Evolutionary conservation across 306 rosid species (phyloP).

Genomic region (Lagenaria siceraria): DNA sequence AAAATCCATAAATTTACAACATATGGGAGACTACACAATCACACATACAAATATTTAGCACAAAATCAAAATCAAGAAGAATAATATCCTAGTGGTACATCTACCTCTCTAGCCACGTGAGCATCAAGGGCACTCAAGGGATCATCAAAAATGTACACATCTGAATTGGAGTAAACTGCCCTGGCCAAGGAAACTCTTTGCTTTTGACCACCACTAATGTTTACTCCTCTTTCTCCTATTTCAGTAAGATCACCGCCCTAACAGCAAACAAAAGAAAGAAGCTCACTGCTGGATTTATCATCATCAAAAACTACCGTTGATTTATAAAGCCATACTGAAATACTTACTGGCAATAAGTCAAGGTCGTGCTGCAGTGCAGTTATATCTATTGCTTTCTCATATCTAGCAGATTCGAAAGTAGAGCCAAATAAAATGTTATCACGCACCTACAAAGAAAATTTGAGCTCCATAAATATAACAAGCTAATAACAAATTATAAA

Average conservation of each 20-base stretch:
- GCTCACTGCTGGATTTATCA: background rate
- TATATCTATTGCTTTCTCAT: conserved; percentile 30
- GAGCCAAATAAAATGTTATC: conserved; percentile 45
- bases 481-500: background rate
- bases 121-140: conserved; percentile 95
- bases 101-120: conserved; percentile 75
- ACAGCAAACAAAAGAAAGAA: conserved; percentile 10
- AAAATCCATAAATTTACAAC: background rate
- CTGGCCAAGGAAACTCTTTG: conserved; percentile 92
- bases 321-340: conserved; percentile 1
- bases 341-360: conserved; percentile 29
- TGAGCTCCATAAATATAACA: background rate
- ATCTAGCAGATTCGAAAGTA: conserved; percentile 20
- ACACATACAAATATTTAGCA: background rate
- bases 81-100: background rate
- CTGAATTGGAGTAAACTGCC: conserved; percentile 75
- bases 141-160: conserved; percentile 76
- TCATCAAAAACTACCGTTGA: background rate
- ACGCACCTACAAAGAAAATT: conserved; percentile 28
- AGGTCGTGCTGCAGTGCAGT: conserved; percentile 39
- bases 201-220: conserved; percentile 95
- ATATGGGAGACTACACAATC: background rate
- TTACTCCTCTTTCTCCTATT: conserved; percentile 91
- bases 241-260: conserved; percentile 75
- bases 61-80: background rate